These are phyloP conservation scores for Citrus cavaleriei DNA, from an alignment of 345 rosid genomes.

Conservation along the genomic window DNA sequence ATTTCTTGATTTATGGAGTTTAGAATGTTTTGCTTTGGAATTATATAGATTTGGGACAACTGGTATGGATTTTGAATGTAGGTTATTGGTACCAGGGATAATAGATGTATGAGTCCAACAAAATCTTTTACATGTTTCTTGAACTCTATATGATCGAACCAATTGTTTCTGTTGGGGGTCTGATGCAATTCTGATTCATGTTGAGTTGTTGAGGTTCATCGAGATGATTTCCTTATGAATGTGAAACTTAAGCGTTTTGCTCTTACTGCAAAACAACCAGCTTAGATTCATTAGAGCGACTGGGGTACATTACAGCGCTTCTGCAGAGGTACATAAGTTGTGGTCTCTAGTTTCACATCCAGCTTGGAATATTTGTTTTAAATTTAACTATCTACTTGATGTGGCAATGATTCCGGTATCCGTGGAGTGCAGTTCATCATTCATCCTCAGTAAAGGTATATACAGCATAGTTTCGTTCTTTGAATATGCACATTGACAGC, in stretches of 20 bases:
- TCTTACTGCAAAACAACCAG: conserved; percentile 76
- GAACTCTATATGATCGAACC: background rate
- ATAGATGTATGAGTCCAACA: background rate
- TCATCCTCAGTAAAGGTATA: conserved; percentile 91
- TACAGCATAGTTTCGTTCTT: conserved; percentile 1
- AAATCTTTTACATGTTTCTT: too few relatives aligned
- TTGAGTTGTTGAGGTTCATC: conserved; percentile 58
- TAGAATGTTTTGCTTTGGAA: background rate
- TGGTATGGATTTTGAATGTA: background rate
- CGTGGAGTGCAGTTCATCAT: conserved; percentile 76
- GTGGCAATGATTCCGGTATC: conserved; percentile 70
- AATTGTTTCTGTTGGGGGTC: background rate
- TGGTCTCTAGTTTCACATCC: background rate
- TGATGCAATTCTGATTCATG: conserved; percentile 12
- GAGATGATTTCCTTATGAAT: conserved; percentile 70
- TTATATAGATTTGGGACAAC: background rate
- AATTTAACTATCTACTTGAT: conserved; percentile 5
- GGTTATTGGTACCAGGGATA: background rate
- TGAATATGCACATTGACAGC: background rate
- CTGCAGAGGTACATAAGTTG: conserved; percentile 50
- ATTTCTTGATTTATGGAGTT: background rate
- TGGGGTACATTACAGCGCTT: conserved; percentile 79
- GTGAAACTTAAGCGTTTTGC: conserved; percentile 81
- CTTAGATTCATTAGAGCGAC: conserved; percentile 91
- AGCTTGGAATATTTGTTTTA: background rate